Evolutionary conservation across 352 stramenopile species (phyloP).

Genomic region (Thraustochytrium sp.): DNA sequence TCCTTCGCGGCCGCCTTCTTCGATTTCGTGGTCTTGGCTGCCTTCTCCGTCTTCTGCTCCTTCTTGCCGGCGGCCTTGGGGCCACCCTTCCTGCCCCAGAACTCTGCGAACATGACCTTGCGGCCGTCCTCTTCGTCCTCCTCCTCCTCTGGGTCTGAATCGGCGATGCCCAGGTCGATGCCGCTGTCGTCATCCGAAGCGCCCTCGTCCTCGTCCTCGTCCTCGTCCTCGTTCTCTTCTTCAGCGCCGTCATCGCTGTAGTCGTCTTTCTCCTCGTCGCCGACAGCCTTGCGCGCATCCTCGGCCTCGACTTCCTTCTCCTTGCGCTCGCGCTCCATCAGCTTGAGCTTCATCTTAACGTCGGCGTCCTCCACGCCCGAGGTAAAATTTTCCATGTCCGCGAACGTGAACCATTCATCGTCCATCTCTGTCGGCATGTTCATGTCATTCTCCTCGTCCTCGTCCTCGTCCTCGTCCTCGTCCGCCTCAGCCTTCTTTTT

Average conservation of each 20-base stretch:
- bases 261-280: slow-evolving; percentile 11
- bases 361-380: slow-evolving; percentile 2
- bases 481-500: background rate
- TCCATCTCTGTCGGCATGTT: slow-evolving; percentile 32
- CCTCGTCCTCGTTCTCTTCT: background rate
- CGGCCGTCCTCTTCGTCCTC: background rate
- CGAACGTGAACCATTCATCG: slow-evolving; percentile 30
- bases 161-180: background rate
- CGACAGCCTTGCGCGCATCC: background rate
- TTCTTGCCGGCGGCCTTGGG: background rate
- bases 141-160: background rate
- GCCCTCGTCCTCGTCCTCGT: slow-evolving; percentile 22
- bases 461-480: background rate
- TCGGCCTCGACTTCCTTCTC: background rate
- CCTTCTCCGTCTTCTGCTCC: background rate
- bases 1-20: background rate
- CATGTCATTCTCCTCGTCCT: background rate
- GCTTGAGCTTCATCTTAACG: slow-evolving; percentile 2
- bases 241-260: slow-evolving; percentile 34
- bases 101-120: background rate
- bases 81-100: background rate
- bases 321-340: background rate
- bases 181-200: background rate
- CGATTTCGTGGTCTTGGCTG: background rate
- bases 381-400: slow-evolving; percentile 35